Evolutionary conservation across 345 rosid species (phyloP).

Genomic region (Microthlaspi erraticum): DNA sequence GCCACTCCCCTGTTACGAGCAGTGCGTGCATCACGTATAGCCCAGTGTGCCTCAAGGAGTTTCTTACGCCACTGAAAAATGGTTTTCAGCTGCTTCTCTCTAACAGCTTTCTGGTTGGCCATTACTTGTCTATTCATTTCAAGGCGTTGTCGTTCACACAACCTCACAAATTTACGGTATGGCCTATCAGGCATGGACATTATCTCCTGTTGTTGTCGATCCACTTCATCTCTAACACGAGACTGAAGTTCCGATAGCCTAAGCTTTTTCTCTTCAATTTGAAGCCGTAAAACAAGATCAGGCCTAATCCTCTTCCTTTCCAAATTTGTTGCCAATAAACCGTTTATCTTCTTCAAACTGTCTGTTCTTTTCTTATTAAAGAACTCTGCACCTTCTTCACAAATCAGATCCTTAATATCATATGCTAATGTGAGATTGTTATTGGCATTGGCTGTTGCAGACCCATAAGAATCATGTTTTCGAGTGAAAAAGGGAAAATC

Average conservation of each 20-base stretch:
- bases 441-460: constrained; percentile 68
- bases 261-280: constrained; percentile 96
- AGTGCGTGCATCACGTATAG: constrained; percentile 96
- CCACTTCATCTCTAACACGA: constrained; percentile 90
- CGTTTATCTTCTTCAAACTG: constrained; percentile 80
- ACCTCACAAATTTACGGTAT: constrained; percentile 93
- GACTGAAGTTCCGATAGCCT: constrained; percentile 78
- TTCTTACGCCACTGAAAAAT: constrained; percentile 99
- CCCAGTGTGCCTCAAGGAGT: constrained; percentile 99
- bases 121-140: constrained; percentile 92
- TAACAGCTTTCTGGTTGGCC: constrained; percentile 77
- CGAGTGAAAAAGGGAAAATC: constrained; percentile 99
- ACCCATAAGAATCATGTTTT: constrained; percentile 85
- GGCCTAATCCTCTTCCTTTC: constrained; percentile 99
- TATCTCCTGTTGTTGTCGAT: constrained; percentile 94
- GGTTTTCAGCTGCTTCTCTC: constrained; percentile 95
- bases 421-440: constrained; percentile 85
- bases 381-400: constrained; percentile 89
- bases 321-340: constrained; percentile 78
- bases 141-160: constrained; percentile 95
- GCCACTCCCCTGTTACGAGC: constrained; percentile 99
- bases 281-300: constrained; percentile 95
- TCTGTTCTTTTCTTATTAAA: constrained; percentile 75
- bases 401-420: constrained; percentile 88
- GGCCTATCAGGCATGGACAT: constrained; percentile 99